Conservation (phyloP, 169 alveolate species). For the Eimeria falciformis region DNA sequence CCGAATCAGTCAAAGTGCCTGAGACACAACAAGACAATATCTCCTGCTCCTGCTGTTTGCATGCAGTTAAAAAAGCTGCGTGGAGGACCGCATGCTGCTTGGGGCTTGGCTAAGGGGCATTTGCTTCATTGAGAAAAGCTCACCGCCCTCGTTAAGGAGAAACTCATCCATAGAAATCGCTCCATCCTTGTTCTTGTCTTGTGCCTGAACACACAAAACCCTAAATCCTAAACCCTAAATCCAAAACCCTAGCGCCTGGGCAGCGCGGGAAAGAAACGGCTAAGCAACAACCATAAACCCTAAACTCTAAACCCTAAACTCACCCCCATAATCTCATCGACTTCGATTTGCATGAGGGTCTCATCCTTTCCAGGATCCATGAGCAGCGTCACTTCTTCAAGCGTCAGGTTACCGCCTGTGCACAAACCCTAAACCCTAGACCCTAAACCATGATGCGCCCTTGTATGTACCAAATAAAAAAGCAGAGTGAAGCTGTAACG, state of each 20-base stretch:
- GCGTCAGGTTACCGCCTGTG: constrained; percentile 37
- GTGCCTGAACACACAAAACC: constrained; percentile 26
- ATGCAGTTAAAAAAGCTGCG: neutral
- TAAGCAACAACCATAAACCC: neutral
- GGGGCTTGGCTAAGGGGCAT: neutral
- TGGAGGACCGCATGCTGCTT: neutral
- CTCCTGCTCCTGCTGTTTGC: neutral
- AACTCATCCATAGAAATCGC: constrained; percentile 50
- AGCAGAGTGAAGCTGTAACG: neutral
- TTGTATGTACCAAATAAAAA: neutral
- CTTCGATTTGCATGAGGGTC: constrained; percentile 51
- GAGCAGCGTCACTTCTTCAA: constrained; percentile 23
- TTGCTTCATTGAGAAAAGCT: too few relatives aligned
- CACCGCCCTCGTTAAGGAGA: constrained; percentile 62
- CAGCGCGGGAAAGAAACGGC: neutral
- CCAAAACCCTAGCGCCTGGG: neutral
- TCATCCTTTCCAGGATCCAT: constrained; percentile 73
- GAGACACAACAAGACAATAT: neutral
- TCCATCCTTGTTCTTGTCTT: constrained; percentile 70
- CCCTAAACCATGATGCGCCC: too few relatives aligned
- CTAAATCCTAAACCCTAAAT: neutral
- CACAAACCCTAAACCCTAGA: neutral
- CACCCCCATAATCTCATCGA: constrained; percentile 68
- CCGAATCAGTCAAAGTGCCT: constrained; percentile 39
- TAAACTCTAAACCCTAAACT: neutral